These are phyloP conservation scores for Codiaeum variegatum DNA, from an alignment of 441 rosid genomes.

Conservation along the genomic window DNA sequence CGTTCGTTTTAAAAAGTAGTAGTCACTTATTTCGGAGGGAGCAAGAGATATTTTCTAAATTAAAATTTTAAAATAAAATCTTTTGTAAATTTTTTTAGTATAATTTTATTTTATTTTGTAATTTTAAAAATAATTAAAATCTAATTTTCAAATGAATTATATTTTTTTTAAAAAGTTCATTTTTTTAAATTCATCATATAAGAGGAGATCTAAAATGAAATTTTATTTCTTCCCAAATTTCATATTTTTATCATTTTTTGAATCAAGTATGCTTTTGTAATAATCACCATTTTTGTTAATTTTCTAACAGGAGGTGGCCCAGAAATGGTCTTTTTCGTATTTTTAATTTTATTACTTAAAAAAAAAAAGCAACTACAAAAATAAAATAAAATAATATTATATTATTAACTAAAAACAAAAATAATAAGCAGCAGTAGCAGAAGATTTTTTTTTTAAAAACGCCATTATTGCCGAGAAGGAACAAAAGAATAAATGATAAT, in stretches of 20 bases:
- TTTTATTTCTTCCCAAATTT: not conserved
- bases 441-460: not conserved
- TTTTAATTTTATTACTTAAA: not conserved
- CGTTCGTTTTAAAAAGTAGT: no score
- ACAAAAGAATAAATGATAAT: not conserved
- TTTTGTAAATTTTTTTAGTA: no score
- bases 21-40: no score
- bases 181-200: no score
- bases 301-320: not conserved
- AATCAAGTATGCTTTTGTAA: no score
- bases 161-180: no score
- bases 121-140: no score
- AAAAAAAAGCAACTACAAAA: not conserved
- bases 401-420: not conserved
- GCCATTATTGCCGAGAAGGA: not conserved
- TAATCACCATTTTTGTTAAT: not conserved
- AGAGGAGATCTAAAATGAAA: no score
- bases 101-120: no score
- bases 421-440: not conserved
- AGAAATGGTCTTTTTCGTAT: not conserved
- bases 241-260: not conserved
- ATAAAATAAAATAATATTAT: not conserved
- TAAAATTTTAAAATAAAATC: no score
- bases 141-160: no score
- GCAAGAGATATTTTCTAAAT: no score